Conservation (phyloP, 2,329 filamentous ascomycete species). For the Exophiala viscosa region DNA sequence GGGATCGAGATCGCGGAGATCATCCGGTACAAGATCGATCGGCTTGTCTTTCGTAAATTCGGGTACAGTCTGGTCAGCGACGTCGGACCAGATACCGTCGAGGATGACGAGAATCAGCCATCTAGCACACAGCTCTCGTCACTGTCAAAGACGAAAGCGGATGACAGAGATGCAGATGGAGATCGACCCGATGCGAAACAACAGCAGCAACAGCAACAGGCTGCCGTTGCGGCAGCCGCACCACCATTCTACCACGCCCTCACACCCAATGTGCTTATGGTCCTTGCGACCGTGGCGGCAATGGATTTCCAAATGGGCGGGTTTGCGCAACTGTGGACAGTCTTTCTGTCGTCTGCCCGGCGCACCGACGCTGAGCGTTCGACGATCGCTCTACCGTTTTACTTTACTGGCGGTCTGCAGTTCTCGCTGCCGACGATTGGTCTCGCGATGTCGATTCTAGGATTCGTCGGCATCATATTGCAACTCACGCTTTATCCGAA, state of each 20-base stretch:
- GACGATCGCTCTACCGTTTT: constrained; percentile 48
- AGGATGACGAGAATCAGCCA: constrained; percentile 15
- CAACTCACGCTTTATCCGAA: constrained; percentile 68
- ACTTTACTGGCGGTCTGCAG: constrained; percentile 69
- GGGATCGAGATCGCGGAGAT: constrained; percentile 22
- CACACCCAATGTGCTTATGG: constrained; percentile 55
- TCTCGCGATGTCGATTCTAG: constrained; percentile 70
- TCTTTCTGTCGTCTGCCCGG: constrained; percentile 72
- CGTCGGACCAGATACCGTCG: constrained; percentile 9
- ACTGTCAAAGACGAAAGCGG: constrained; percentile 18
- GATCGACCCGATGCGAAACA: constrained; percentile 38
- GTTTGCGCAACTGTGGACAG: constrained; percentile 72
- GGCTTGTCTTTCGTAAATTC: constrained; percentile 19
- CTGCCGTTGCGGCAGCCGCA: constrained; percentile 2
- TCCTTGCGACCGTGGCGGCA: constrained; percentile 61
- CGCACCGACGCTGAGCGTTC: constrained; percentile 42
- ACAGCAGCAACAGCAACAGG: constrained; percentile 1
- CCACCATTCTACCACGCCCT: constrained; percentile 49
- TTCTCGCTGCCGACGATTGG: constrained; percentile 68
- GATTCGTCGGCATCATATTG: constrained; percentile 67
- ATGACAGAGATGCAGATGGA: constrained; percentile 26
- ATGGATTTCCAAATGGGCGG: constrained; percentile 70
- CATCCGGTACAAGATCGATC: constrained; percentile 18
- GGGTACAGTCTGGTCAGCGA: constrained; percentile 21
- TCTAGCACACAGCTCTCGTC: constrained; percentile 16